Evolutionary conservation across 768 basidiomycete species (phyloP), one percentile per base, ranked within the genome.

Genomic region (Amanita pallidorosea): DNA sequence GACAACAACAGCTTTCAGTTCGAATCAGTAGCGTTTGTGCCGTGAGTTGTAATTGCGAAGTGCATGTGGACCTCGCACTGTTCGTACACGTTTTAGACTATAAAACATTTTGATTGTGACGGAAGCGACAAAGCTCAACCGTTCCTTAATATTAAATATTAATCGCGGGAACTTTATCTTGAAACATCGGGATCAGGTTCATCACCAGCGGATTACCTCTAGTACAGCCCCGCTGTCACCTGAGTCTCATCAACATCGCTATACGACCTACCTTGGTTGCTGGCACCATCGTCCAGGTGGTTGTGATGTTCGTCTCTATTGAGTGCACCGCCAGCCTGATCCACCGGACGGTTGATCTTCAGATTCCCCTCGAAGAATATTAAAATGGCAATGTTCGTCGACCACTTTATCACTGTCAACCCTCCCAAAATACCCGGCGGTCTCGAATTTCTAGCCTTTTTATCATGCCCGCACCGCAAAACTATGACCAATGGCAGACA

Each of bases 381-480:
- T 48, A 27, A 48, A 17, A 18, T 17, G 47, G 36, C 15, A 5
- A 27, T 23, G 23, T 1, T 13, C n/a, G 13, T 38, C 27, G 7
- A 15, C 47, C 9, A 38, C 7, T 13, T n/a, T 36, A 6, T 27
- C 23, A 12, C 34, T 22, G 15, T 20, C 6, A 34, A 6, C 47
- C 17, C 35, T 35, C 36, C n/a, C 6, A 27, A 27, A 38, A 38
- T 25, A 25, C 15, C 35, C 7, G 20, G 9, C 7, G 44, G 27
- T 33, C 33, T 47, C 12, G 34, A 47, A 9, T 35, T 2, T 37
- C 25, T 34, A 4, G 36, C 5, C 12, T 34, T 22, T 33, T n/a
- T 25, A 63, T 57, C 49, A 72, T 72, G 70, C 61, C 71, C 51
- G 65, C 60, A 49, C 57, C 62, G 51, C 55, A 67, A 44, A 58